Percentiles rank a stretch among this genome's conserved stretches.
Conservation (phyloP, 306 rosid genomes). For the Clitoria ternatea region DNA sequence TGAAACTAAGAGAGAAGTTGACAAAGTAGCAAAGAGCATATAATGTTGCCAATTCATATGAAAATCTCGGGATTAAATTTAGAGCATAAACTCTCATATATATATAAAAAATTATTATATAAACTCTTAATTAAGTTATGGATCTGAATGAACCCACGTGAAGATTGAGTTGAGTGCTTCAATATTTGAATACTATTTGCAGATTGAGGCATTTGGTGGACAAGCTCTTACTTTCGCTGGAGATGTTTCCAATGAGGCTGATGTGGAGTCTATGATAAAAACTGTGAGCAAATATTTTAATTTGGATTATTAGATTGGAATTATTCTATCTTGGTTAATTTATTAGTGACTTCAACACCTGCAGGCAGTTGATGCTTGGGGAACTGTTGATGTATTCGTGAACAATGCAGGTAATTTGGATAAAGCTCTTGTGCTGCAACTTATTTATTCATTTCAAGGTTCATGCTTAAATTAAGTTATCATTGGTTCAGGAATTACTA, state of each 20-base stretch:
- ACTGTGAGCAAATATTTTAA: slow-evolving; percentile 40
- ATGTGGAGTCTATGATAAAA: slow-evolving; percentile 73
- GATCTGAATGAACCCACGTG: no score
- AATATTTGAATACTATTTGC: slow-evolving; percentile 5
- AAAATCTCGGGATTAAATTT: no score
- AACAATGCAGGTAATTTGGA: slow-evolving; percentile 67
- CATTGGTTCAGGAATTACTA: slow-evolving; percentile 59
- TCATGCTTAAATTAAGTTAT: background rate
- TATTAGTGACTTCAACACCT: slow-evolving; percentile 24
- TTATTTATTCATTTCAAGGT: background rate
- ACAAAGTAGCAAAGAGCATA: no score
- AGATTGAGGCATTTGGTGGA: slow-evolving; percentile 77
- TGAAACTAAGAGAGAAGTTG: no score
- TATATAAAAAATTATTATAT: no score
- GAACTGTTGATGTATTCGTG: slow-evolving; percentile 70
- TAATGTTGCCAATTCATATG: no score
- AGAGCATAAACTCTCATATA: no score
- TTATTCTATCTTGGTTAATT: slow-evolving; percentile 2
- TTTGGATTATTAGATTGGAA: slow-evolving; percentile 4
- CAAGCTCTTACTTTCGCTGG: slow-evolving; percentile 73
- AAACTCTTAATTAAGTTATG: no score
- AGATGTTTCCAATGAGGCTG: slow-evolving; percentile 78
- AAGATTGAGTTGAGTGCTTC: background rate
- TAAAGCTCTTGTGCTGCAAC: background rate
- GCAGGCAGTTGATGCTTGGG: slow-evolving; percentile 87